Conservation (phyloP, 441 rosid species). For the Croton setiger region DNA sequence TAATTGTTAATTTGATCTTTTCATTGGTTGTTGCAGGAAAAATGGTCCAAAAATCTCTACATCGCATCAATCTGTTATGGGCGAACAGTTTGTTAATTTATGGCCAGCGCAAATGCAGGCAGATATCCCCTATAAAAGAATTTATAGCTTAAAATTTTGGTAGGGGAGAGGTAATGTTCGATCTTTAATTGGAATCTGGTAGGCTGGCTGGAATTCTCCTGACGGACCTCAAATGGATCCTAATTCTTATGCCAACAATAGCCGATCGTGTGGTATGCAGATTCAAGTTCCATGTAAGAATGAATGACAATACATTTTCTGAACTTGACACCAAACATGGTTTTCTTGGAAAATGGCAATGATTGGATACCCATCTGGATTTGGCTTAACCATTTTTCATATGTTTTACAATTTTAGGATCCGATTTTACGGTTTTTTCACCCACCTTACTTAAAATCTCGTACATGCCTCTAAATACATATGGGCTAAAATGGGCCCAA, state of each 20-base stretch:
- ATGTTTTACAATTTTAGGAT: no score
- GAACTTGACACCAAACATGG: neutral
- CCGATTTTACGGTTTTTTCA: no score
- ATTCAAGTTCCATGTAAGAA: constrained; percentile 32
- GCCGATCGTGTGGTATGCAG: constrained; percentile 33
- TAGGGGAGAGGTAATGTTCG: constrained; percentile 23
- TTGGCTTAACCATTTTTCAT: constrained; percentile 14
- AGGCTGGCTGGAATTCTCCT: constrained; percentile 14
- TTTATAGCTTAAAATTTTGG: constrained; percentile 25
- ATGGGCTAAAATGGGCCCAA: no score
- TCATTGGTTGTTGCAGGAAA: constrained; percentile 42
- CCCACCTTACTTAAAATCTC: no score
- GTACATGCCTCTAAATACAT: no score
- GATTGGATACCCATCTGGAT: constrained; percentile 28
- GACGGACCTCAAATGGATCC: constrained; percentile 39
- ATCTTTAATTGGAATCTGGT: neutral
- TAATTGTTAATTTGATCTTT: neutral
- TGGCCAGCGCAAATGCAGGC: constrained; percentile 10
- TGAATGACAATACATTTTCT: neutral
- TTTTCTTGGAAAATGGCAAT: constrained; percentile 26
- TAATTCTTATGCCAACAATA: constrained; percentile 28
- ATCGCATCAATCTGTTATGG: constrained; percentile 78
- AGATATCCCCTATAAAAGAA: neutral
- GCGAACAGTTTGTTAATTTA: constrained; percentile 58
- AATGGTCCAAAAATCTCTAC: constrained; percentile 81